A percentile compares a stretch with the other conserved stretches of the same genome.
Evolutionary conservation across 345 rosid species (phyloP).

Genomic region (Lepidium aucheri): DNA sequence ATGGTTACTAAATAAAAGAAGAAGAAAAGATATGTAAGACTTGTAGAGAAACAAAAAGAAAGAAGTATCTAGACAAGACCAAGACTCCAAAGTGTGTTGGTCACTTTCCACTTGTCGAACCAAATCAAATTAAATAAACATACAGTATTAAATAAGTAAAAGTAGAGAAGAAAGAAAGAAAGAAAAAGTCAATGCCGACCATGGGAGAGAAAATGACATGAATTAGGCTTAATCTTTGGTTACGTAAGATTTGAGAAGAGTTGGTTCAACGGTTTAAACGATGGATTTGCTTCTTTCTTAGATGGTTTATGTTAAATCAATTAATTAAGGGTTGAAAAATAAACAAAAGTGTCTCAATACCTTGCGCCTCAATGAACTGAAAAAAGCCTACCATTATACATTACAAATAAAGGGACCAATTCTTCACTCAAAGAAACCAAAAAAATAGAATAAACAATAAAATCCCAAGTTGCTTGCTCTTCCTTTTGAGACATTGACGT

Average conservation of each 20-base stretch:
- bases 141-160: not conserved
- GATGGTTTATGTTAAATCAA: not conserved
- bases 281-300: too few relatives aligned
- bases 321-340: not conserved
- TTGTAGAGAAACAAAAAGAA: not conserved
- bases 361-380: not conserved
- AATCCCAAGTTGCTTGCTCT: not conserved
- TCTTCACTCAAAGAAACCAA: not conserved
- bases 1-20: too few relatives aligned
- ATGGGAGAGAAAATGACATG: not conserved
- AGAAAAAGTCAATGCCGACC: constrained; percentile 14
- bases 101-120: constrained; percentile 14
- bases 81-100: constrained; percentile 1
- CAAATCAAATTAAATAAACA: not conserved
- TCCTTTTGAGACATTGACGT: not conserved
- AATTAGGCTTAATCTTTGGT: not conserved
- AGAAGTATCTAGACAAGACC: not conserved
- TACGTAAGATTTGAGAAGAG: not conserved
- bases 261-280: too few relatives aligned
- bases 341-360: not conserved
- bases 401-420: not conserved
- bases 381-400: not conserved
- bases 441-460: not conserved
- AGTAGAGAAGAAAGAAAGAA: not conserved
- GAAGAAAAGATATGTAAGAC: not conserved